Percentiles rank a stretch among this genome's conserved stretches.
These are phyloP conservation scores for Capronia coronata DNA, from an alignment of 2,329 filamentous ascomycete genomes.

Conservation along the genomic window DNA sequence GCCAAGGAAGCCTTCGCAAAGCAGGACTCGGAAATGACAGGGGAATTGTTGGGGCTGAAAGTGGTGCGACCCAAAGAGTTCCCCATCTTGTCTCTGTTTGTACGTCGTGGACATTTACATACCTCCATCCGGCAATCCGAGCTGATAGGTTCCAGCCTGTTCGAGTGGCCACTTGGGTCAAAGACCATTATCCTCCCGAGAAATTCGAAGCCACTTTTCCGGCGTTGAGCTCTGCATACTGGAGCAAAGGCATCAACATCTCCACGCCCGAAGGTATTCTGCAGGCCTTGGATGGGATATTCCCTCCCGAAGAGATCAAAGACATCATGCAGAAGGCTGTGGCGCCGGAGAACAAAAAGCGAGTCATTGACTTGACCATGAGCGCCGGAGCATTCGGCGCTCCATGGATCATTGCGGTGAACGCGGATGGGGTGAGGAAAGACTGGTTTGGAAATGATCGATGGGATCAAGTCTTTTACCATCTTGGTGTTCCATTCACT, in stretches of 20 bases:
- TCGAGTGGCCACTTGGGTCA: slow-evolving; percentile 22
- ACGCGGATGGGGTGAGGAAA: slow-evolving; percentile 13
- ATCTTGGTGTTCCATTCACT: slow-evolving; percentile 15
- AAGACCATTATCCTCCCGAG: slow-evolving; percentile 21
- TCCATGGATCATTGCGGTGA: slow-evolving; percentile 18
- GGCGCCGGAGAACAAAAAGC: slow-evolving; percentile 18
- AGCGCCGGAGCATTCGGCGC: slow-evolving; percentile 19
- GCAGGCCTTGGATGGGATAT: slow-evolving; percentile 18
- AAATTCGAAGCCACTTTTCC: slow-evolving; percentile 21
- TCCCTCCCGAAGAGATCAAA: slow-evolving; percentile 19
- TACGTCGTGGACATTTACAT: slow-evolving; percentile 7
- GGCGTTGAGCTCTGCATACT: slow-evolving; percentile 18
- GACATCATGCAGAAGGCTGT: slow-evolving; percentile 21
- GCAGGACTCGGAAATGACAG: slow-evolving; percentile 17
- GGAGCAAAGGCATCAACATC: slow-evolving; percentile 24
- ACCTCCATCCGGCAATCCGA: neutral
- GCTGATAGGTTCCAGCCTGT: slow-evolving; percentile 9
- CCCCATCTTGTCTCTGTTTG: slow-evolving; percentile 22
- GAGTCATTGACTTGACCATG: slow-evolving; percentile 20
- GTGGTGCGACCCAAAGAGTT: slow-evolving; percentile 15
- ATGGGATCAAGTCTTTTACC: slow-evolving; percentile 21
- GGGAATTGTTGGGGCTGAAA: slow-evolving; percentile 15
- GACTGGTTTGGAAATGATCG: slow-evolving; percentile 24
- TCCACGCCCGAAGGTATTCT: slow-evolving; percentile 15
- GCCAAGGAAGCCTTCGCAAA: slow-evolving; percentile 13